phyloP scores from a whole-genome alignment of 1,284 basidiomycete species.

The Bjerkandera adusta region DNA sequence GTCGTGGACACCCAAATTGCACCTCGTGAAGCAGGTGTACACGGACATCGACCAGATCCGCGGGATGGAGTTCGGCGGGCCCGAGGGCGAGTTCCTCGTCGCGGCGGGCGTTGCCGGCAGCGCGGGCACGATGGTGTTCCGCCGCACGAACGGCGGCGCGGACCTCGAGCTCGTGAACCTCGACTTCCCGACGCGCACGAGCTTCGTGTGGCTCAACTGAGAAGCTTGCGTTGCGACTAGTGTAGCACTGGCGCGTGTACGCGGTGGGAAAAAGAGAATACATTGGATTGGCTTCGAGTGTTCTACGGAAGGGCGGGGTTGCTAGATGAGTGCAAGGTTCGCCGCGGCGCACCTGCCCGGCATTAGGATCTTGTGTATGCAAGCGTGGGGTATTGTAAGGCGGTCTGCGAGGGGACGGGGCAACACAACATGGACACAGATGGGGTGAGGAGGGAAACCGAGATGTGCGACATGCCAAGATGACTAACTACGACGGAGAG shows the following conservation, averaged over 20 bases:
- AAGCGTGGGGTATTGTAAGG: constrained; percentile 3
- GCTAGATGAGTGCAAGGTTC: too few species aligned
- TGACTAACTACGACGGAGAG: not conserved
- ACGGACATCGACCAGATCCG: constrained; percentile 64
- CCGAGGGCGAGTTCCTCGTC: constrained; percentile 52
- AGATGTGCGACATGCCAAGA: constrained; percentile 2
- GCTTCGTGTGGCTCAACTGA: constrained; percentile 44
- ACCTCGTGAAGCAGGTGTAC: constrained; percentile 50
- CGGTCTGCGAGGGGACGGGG: constrained; percentile 5
- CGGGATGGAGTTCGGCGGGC: constrained; percentile 59
- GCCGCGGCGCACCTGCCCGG: too few species aligned
- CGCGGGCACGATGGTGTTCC: constrained; percentile 54
- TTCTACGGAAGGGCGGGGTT: too few species aligned
- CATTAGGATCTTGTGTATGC: too few species aligned
- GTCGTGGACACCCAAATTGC: too few species aligned
- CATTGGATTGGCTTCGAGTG: not conserved
- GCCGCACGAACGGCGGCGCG: constrained; percentile 50
- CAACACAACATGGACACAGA: constrained; percentile 3
- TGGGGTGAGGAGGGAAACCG: not conserved
- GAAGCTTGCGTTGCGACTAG: not conserved
- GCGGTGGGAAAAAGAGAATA: not conserved
- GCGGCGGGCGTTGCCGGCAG: constrained; percentile 50
- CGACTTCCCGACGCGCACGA: constrained; percentile 48
- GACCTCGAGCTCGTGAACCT: constrained; percentile 52
- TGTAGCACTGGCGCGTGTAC: too few species aligned